Percentiles rank a stretch among this genome's conserved stretches.
These are phyloP conservation scores for Casuarina equisetifolia DNA, from an alignment of 306 rosid species.

Conservation along the genomic window DNA sequence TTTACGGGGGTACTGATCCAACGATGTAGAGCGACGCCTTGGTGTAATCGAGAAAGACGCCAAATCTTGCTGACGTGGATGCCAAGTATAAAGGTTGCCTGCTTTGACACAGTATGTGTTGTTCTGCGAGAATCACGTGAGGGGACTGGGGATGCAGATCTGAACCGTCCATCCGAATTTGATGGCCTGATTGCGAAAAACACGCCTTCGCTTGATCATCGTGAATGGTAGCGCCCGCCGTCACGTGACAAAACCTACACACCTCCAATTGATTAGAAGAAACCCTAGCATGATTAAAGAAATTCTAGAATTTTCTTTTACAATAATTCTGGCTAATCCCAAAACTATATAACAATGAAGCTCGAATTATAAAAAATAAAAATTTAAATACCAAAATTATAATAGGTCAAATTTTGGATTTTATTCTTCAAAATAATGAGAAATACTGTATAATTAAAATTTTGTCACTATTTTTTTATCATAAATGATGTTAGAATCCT, in stretches of 20 bases:
- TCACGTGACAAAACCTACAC: neutral
- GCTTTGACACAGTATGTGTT: slow-evolving; percentile 9
- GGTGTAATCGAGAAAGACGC: slow-evolving; percentile 35
- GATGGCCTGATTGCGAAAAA: neutral
- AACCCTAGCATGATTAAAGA: neutral
- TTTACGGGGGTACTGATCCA: slow-evolving; percentile 27
- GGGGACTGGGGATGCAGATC: neutral
- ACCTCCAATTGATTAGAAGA: neutral
- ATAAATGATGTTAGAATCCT: too few species aligned
- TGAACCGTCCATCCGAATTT: neutral
- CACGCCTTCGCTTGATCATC: neutral
- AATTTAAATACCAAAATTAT: too few species aligned
- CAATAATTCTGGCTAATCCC: too few species aligned
- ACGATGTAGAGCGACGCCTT: slow-evolving; percentile 34
- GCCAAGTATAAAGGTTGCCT: slow-evolving; percentile 2
- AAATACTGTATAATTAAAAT: too few species aligned
- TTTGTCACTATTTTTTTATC: too few species aligned
- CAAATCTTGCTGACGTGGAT: slow-evolving; percentile 43
- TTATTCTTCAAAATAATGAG: too few species aligned
- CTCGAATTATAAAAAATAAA: too few species aligned
- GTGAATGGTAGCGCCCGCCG: too few species aligned
- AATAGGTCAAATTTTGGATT: too few species aligned
- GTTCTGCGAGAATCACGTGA: slow-evolving; percentile 19
- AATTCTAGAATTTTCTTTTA: too few species aligned
- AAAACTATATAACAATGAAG: too few species aligned